Conservation (phyloP, 2,329 filamentous ascomycete species). For the Pyricularia pennisetigena region DNA sequence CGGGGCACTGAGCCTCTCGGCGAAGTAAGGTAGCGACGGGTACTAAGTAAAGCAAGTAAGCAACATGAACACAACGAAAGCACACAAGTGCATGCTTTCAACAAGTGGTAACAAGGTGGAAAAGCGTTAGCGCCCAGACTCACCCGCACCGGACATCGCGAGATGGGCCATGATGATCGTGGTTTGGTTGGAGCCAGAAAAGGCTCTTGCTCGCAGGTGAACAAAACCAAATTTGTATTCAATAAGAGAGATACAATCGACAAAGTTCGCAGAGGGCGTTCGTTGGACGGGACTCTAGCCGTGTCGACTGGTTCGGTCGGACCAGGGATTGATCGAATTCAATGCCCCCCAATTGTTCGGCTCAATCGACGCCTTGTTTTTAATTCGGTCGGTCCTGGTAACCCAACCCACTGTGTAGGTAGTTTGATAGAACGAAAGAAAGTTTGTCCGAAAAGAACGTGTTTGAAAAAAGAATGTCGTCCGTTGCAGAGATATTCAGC, state of each 20-base stretch:
- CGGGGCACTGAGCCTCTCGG: conserved; percentile 21
- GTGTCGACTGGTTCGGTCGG: conserved; percentile 6
- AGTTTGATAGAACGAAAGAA: not conserved
- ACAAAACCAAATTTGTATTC: not conserved
- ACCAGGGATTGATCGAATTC: conserved; percentile 1
- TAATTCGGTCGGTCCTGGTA: not conserved
- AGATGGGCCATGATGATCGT: not conserved
- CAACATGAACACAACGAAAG: not conserved
- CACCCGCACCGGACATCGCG: conserved; percentile 2
- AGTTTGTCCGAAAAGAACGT: not conserved
- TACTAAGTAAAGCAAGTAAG: conserved; percentile 6
- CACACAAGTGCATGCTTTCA: not conserved
- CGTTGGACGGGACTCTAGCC: not conserved
- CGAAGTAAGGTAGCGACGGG: conserved; percentile 22
- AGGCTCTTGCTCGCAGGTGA: not conserved
- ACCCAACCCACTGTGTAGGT: not conserved
- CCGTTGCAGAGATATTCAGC: not conserved
- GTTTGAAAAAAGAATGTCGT: not conserved
- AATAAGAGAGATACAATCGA: not conserved
- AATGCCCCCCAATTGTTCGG: not conserved
- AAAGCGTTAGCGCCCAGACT: not conserved
- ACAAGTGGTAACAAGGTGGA: not conserved
- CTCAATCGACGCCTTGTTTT: not conserved
- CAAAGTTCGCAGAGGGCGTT: not conserved
- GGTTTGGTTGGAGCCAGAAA: not conserved